These are phyloP conservation scores for Brassica cretica DNA, from an alignment of 345 rosid species.

Conservation along the genomic window DNA sequence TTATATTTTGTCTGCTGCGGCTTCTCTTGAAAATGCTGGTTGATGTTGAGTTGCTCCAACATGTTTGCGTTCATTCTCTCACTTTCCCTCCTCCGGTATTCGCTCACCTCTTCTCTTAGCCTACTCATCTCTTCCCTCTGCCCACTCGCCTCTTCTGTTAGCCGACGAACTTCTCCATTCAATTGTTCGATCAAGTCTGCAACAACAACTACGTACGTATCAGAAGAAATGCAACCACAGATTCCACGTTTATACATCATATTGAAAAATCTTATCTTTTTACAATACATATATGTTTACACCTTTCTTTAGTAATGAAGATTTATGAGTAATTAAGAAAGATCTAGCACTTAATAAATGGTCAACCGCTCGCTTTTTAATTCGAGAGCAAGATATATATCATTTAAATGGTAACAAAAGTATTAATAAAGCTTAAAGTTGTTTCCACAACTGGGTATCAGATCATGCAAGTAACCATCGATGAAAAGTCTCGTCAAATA, in stretches of 20 bases:
- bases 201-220: neutral
- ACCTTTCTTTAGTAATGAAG: neutral
- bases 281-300: neutral
- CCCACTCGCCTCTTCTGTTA: neutral
- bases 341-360: neutral
- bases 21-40: neutral
- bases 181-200: slow-evolving; percentile 67
- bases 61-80: neutral
- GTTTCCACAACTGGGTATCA: neutral
- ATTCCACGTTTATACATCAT: neutral
- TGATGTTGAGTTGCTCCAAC: neutral
- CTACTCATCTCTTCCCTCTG: neutral
- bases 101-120: neutral
- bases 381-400: neutral
- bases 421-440: slow-evolving; percentile 1
- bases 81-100: neutral
- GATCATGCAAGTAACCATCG: neutral
- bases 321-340: neutral
- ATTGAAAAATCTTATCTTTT: too few relatives aligned
- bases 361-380: neutral
- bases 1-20: neutral
- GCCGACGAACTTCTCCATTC: slow-evolving; percentile 58
- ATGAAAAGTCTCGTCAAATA: neutral
- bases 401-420: neutral
- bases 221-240: neutral